These are phyloP conservation scores for Pythium coloratum DNA, from an alignment of 352 stramenopile genomes.

Conservation along the genomic window DNA sequence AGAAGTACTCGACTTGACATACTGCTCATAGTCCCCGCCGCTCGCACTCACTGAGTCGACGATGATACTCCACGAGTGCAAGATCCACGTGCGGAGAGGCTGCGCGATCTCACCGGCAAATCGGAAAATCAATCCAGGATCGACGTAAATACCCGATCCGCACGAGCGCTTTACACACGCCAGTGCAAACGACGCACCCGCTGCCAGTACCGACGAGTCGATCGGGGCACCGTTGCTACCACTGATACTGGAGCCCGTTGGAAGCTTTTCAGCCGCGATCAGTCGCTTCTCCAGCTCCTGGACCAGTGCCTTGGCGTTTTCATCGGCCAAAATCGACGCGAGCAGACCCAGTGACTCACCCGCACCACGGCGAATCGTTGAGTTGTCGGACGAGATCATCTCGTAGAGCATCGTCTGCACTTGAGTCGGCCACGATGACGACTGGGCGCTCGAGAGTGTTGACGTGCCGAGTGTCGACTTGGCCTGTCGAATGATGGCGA, in stretches of 20 bases:
- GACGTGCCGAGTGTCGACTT: slow-evolving; percentile 29
- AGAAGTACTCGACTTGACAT: slow-evolving; percentile 67
- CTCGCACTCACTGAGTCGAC: slow-evolving; percentile 75
- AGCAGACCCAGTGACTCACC: slow-evolving; percentile 71
- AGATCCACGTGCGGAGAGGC: slow-evolving; percentile 79
- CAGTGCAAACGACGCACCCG: slow-evolving; percentile 71
- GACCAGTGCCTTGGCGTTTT: slow-evolving; percentile 33
- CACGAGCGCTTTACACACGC: slow-evolving; percentile 80
- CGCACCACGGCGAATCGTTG: slow-evolving; percentile 64
- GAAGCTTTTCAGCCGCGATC: slow-evolving; percentile 46
- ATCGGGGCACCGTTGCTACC: slow-evolving; percentile 31
- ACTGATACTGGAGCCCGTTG: slow-evolving; percentile 28
- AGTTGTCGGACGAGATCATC: slow-evolving; percentile 71
- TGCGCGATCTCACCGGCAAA: slow-evolving; percentile 69
- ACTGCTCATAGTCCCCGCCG: slow-evolving; percentile 82
- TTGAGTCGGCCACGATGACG: slow-evolving; percentile 56
- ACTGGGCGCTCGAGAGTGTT: slow-evolving; percentile 21
- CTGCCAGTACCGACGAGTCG: slow-evolving; percentile 49
- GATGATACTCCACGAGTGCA: slow-evolving; percentile 84
- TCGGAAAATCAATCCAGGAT: slow-evolving; percentile 72
- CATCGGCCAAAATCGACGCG: slow-evolving; percentile 25
- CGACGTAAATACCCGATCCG: slow-evolving; percentile 72
- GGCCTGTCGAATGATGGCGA: slow-evolving; percentile 59
- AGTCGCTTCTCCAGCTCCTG: slow-evolving; percentile 76
- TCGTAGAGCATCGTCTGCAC: slow-evolving; percentile 83